These are phyloP conservation scores for Aegilops bicornis DNA, from an alignment of 176 grass and related monocot species.

Conservation along the genomic window DNA sequence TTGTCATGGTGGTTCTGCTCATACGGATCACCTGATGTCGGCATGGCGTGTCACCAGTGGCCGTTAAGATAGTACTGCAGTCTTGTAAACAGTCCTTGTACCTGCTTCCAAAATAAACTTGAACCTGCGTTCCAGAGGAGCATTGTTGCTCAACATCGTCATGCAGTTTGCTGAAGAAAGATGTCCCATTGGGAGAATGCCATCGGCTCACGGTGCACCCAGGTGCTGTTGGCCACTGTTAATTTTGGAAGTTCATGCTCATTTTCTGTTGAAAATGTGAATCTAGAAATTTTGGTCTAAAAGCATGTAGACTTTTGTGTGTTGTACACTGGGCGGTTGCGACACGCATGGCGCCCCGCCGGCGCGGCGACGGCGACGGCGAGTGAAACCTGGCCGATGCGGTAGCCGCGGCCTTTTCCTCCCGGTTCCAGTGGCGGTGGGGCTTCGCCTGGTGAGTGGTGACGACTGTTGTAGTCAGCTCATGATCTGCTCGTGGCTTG, in stretches of 20 bases:
- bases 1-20: conserved; percentile 90
- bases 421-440: not conserved
- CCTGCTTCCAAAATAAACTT: not conserved
- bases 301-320: not conserved
- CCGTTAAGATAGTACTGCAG: not conserved
- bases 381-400: conserved; percentile 9
- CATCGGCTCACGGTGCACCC: not conserved
- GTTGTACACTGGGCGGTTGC: not conserved
- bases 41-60: not conserved
- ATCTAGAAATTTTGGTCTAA: not conserved
- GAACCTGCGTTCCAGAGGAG: not conserved
- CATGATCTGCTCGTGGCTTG: not conserved
- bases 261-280: not conserved
- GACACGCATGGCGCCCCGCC: not conserved
- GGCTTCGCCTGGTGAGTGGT: conserved; percentile 41
- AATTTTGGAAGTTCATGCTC: not conserved
- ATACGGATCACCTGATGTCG: conserved; percentile 65
- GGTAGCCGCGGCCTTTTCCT: not conserved
- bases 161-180: not conserved
- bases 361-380: too few relatives aligned
- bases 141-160: not conserved
- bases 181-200: not conserved
- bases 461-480: not conserved
- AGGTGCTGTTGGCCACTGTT: not conserved
- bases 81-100: not conserved